Percentiles rank a stretch among this genome's conserved stretches.
phyloP scores from a whole-genome alignment of 2,329 filamentous ascomycete species.

The Colletotrichum sp. region DNA sequence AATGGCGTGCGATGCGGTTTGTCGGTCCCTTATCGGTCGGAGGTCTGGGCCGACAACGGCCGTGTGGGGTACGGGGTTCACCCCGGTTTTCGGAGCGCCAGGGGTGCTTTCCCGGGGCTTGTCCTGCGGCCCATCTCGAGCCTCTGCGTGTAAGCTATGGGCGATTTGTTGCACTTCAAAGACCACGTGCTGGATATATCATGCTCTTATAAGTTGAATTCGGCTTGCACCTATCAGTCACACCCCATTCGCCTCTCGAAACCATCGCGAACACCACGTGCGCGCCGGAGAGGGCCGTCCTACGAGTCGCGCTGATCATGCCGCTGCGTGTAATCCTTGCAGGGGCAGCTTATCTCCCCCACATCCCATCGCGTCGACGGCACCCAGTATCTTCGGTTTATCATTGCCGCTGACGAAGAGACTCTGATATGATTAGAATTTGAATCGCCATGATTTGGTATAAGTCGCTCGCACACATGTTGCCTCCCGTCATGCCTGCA shows the following conservation, averaged over 20 bases:
- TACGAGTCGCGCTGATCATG: not conserved
- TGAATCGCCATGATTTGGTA: not conserved
- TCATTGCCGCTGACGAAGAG: not conserved
- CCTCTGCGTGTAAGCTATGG: not conserved
- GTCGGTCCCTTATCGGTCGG: constrained; percentile 8
- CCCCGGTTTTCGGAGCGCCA: not conserved
- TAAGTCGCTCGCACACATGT: not conserved
- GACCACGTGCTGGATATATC: not conserved
- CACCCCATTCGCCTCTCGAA: not conserved
- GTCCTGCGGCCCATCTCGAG: not conserved
- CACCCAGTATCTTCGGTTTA: constrained; percentile 1
- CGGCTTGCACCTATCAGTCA: not conserved
- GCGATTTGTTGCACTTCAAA: not conserved
- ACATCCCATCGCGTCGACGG: not conserved
- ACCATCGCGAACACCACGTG: not conserved
- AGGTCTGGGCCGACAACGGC: constrained; percentile 2
- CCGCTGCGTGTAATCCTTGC: not conserved
- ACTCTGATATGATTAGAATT: not conserved
- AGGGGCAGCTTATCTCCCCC: constrained; percentile 14
- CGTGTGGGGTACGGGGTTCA: constrained; percentile 5
- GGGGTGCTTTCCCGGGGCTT: not conserved
- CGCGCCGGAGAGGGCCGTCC: not conserved
- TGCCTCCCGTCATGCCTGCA: not conserved
- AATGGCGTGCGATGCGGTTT: constrained; percentile 7
- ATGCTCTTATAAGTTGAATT: not conserved